Evolutionary conservation across 371 early-diverging fungal genomes (phyloP).

Genomic region (Mortierella sp.): DNA sequence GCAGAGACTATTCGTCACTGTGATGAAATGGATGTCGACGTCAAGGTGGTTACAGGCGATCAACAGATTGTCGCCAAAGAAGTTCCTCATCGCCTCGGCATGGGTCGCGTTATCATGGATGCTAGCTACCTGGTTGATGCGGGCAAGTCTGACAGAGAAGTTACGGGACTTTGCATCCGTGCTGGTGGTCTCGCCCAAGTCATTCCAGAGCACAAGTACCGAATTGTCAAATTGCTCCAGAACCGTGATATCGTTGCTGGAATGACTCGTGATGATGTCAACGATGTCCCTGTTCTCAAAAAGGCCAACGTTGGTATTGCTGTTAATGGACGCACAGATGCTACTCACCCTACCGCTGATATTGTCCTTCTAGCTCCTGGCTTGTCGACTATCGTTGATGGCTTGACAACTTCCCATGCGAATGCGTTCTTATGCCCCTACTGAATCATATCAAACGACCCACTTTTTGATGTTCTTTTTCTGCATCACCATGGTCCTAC

Average conservation of each 20-base stretch:
- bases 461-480: conserved; percentile 93
- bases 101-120: conserved; percentile 83
- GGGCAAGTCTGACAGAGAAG: conserved; percentile 83
- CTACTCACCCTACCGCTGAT: conserved; percentile 90
- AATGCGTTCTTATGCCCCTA: conserved; percentile 88
- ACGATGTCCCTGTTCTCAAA: conserved; percentile 93
- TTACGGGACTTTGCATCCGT: conserved; percentile 67
- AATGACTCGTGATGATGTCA: conserved; percentile 94
- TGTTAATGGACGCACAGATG: conserved; percentile 90
- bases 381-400: conserved; percentile 87
- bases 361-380: conserved; percentile 90
- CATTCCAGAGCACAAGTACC: conserved; percentile 95
- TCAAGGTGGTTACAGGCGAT: conserved; percentile 94
- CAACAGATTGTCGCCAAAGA: conserved; percentile 91
- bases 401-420: conserved; percentile 85
- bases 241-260: conserved; percentile 80
- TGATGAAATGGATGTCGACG: conserved; percentile 79
- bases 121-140: conserved; percentile 85
- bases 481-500: conserved; percentile 73
- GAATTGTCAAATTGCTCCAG: conserved; percentile 91
- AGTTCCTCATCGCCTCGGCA: conserved; percentile 85
- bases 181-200: conserved; percentile 97
- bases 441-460: conserved; percentile 88
- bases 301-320: conserved; percentile 82
- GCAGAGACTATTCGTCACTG: conserved; percentile 74